Conservation (phyloP, 257 asterid genomes). For the Phtheirospermum japonicum region DNA sequence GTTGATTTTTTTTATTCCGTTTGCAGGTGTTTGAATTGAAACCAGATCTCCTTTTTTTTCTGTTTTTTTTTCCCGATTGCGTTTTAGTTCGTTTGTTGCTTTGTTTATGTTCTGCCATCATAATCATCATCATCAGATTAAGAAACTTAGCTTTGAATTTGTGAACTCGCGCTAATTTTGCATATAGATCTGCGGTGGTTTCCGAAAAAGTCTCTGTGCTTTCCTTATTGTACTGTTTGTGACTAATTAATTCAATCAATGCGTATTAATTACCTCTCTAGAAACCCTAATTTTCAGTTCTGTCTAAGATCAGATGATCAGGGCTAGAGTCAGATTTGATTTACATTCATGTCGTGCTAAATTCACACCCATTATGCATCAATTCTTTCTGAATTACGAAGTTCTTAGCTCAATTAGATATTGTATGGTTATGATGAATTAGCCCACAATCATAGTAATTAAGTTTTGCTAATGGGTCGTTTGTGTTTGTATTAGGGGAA, state of each 20-base stretch:
- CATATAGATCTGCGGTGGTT: slow-evolving; percentile 26
- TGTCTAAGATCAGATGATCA: slow-evolving; percentile 34
- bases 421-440: neutral
- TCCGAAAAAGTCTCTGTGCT: slow-evolving; percentile 21
- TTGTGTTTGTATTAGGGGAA: slow-evolving; percentile 26
- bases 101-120: neutral
- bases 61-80: neutral
- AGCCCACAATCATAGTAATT: slow-evolving; percentile 28
- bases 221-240: neutral
- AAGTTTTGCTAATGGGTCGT: neutral
- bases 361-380: slow-evolving; percentile 1
- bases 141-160: slow-evolving; percentile 11
- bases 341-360: slow-evolving; percentile 16
- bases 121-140: neutral
- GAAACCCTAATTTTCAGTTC: slow-evolving; percentile 53
- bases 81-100: neutral
- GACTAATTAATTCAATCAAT: too few relatives aligned
- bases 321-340: slow-evolving; percentile 29
- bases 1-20: slow-evolving; percentile 14
- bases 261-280: slow-evolving; percentile 15
- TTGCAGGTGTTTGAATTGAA: slow-evolving; percentile 28
- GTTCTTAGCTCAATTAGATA: slow-evolving; percentile 15
- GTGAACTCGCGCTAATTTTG: slow-evolving; percentile 20
- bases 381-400: neutral
- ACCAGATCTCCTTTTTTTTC: too few relatives aligned